phyloP scores from a whole-genome alignment of 352 stramenopile species.

The Phytophthora niederhauseri region DNA sequence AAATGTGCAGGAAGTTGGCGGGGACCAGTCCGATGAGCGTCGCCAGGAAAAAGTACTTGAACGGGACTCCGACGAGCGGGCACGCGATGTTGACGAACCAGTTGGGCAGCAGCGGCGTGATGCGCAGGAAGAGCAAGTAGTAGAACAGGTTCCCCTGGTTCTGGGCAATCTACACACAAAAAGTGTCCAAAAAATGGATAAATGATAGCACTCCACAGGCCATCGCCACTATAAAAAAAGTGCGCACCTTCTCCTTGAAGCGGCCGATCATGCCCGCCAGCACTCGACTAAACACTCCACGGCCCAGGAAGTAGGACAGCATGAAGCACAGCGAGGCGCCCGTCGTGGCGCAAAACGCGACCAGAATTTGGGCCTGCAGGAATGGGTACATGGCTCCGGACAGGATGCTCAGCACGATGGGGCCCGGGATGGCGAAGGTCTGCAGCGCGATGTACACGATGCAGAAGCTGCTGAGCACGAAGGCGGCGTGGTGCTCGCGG shows the following conservation, averaged over 20 bases:
- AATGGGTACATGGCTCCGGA: constrained; percentile 90
- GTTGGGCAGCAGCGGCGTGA: constrained; percentile 88
- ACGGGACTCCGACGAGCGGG: constrained; percentile 82
- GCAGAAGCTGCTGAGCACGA: constrained; percentile 83
- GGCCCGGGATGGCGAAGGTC: constrained; percentile 89
- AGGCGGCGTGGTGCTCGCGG: constrained; percentile 71
- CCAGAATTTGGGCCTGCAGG: constrained; percentile 73
- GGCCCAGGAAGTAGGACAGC: constrained; percentile 87
- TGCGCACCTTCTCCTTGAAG: constrained; percentile 77
- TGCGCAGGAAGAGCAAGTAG: constrained; percentile 90
- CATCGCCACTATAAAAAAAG: not conserved
- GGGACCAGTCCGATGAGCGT: constrained; percentile 84
- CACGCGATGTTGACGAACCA: constrained; percentile 92
- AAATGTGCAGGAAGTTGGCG: constrained; percentile 88
- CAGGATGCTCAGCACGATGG: constrained; percentile 88
- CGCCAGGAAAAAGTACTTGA: constrained; percentile 87
- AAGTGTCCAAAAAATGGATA: not conserved
- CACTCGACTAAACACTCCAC: constrained; percentile 68
- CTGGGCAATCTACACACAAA: constrained; percentile 58
- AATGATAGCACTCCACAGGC: not conserved
- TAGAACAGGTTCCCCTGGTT: constrained; percentile 90
- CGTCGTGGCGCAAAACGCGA: constrained; percentile 85
- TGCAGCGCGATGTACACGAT: constrained; percentile 89
- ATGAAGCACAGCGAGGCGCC: constrained; percentile 86
- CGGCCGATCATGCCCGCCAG: constrained; percentile 73